Evolutionary conservation across 2,329 filamentous ascomycete genomes (phyloP).

Genomic region (Aspergillus felis): DNA sequence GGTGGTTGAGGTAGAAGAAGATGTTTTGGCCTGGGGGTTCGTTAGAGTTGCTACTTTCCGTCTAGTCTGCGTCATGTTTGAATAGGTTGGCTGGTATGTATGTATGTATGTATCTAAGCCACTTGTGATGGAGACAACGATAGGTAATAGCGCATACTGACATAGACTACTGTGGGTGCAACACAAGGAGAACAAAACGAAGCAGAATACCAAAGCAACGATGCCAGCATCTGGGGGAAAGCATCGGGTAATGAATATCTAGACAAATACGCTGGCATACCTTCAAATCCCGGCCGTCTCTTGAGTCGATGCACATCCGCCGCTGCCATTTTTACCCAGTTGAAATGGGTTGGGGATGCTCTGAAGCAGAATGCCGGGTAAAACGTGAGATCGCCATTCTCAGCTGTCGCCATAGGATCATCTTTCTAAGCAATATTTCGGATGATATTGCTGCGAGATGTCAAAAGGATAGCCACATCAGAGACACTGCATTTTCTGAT

Average conservation of each 20-base stretch:
- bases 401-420: conserved; percentile 24
- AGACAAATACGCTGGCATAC: conserved; percentile 30
- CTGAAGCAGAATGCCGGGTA: conserved; percentile 60
- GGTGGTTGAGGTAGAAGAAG: conserved; percentile 68
- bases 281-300: conserved; percentile 48
- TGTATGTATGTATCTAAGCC: background rate
- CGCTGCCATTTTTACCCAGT: conserved; percentile 60
- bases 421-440: conserved; percentile 11
- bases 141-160: background rate
- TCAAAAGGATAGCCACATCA: background rate
- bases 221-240: background rate
- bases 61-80: background rate
- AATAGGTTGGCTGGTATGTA: background rate
- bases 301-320: conserved; percentile 53
- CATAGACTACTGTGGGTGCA: background rate
- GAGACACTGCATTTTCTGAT: background rate
- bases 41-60: conserved; percentile 1
- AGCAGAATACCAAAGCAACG: background rate
- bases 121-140: background rate
- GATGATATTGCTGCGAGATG: background rate
- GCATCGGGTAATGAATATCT: background rate
- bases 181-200: background rate
- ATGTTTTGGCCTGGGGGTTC: conserved; percentile 47
- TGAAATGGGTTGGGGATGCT: conserved; percentile 57
- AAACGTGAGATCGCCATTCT: conserved; percentile 33